phyloP scores from a whole-genome alignment of 1,284 basidiomycete genomes.

The Coniophora puteana region DNA sequence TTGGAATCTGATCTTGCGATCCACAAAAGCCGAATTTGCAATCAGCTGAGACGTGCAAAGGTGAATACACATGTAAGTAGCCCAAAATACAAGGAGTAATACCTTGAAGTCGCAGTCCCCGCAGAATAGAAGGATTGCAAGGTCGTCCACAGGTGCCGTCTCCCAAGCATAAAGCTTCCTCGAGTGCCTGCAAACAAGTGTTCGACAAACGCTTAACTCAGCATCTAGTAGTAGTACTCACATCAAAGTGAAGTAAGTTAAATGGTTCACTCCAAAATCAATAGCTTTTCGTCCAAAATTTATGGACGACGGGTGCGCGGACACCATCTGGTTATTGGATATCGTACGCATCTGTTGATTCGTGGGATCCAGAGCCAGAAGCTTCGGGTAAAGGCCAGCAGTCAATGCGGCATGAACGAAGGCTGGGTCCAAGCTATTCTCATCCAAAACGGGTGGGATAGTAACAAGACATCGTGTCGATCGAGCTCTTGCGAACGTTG shows the following conservation, averaged over 20 bases:
- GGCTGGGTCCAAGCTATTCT: constrained; percentile 60
- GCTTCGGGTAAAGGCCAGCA: constrained; percentile 91
- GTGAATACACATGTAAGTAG: constrained; percentile 3
- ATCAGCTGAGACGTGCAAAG: constrained; percentile 47
- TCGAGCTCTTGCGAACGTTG: constrained; percentile 63
- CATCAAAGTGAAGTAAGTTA: constrained; percentile 91
- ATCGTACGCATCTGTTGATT: constrained; percentile 76
- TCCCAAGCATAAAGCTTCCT: constrained; percentile 98
- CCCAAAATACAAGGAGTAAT: constrained; percentile 11
- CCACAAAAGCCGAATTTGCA: constrained; percentile 73
- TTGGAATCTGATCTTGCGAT: constrained; percentile 81
- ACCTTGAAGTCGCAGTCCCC: constrained; percentile 93
- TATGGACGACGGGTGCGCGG: constrained; percentile 92
- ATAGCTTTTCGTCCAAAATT: constrained; percentile 71
- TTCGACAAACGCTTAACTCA: constrained; percentile 6
- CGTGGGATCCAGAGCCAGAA: constrained; percentile 67
- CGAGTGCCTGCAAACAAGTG: constrained; percentile 63
- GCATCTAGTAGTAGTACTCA: constrained; percentile 31
- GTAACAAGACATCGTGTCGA: constrained; percentile 80
- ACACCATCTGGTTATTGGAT: constrained; percentile 79
- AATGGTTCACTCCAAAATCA: constrained; percentile 74
- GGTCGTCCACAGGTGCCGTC: constrained; percentile 85
- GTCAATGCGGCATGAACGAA: constrained; percentile 83
- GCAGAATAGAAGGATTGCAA: constrained; percentile 81
- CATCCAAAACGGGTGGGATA: constrained; percentile 72